Conservation (phyloP, 2,329 filamentous ascomycete species). For the Ceratocystis diversiconidia region DNA sequence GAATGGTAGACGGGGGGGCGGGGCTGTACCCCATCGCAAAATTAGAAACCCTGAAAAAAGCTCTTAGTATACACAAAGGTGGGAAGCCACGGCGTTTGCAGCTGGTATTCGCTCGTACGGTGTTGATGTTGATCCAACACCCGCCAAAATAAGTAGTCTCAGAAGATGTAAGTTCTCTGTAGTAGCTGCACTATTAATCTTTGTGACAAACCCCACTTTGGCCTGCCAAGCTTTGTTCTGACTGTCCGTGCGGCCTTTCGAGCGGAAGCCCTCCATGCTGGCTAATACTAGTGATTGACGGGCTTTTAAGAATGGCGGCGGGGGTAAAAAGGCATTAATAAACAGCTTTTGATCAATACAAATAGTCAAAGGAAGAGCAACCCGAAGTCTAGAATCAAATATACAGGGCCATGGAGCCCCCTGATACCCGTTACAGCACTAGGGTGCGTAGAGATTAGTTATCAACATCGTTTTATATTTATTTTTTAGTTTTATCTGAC, state of each 20-base stretch:
- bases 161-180: not conserved
- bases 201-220: not conserved
- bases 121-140: not conserved
- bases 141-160: not conserved
- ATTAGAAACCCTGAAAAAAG: too few relatives aligned
- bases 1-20: too few relatives aligned
- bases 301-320: not conserved
- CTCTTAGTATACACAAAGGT: not conserved
- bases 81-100: not conserved
- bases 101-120: not conserved
- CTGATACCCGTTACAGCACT: too few relatives aligned
- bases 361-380: too few relatives aligned
- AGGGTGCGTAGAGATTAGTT: too few relatives aligned
- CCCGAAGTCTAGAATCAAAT: too few relatives aligned
- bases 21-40: too few relatives aligned
- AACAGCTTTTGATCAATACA: too few relatives aligned
- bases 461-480: too few relatives aligned
- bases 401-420: too few relatives aligned
- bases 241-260: not conserved
- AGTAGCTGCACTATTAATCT: not conserved
- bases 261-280: not conserved
- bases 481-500: too few relatives aligned
- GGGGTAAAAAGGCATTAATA: not conserved
- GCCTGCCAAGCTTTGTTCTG: slow-evolving; percentile 2
- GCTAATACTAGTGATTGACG: not conserved